Percentiles rank a stretch among this genome's conserved stretches.
phyloP scores from a whole-genome alignment of 345 rosid genomes.

The Rhizophora apiculata region DNA sequence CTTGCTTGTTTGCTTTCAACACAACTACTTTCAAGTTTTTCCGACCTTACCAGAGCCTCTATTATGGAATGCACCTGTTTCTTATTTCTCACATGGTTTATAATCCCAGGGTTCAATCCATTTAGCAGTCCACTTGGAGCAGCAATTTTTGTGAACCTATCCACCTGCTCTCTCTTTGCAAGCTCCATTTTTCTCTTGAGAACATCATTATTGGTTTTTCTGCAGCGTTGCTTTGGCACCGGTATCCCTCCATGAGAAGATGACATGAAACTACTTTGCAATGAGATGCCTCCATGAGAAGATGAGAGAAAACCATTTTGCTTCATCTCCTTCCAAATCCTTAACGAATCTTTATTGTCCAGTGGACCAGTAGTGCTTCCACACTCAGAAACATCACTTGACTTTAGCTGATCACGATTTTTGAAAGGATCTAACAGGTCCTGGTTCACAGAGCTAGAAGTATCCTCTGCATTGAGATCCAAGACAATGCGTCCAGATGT shows the following conservation, averaged over 20 bases:
- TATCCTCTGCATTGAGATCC: constrained; percentile 54
- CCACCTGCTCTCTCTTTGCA: constrained; percentile 73
- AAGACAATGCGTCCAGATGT: constrained; percentile 35
- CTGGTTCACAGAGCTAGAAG: constrained; percentile 47
- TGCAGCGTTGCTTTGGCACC: constrained; percentile 63
- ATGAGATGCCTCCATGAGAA: constrained; percentile 57
- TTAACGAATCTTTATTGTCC: constrained; percentile 58
- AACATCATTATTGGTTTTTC: constrained; percentile 51
- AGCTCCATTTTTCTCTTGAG: constrained; percentile 62
- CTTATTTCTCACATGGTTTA: constrained; percentile 81
- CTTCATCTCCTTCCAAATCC: constrained; percentile 84
- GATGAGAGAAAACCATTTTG: constrained; percentile 79
- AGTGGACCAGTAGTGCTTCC: constrained; percentile 55
- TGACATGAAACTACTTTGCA: constrained; percentile 35
- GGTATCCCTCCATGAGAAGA: constrained; percentile 55
- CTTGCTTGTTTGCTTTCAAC: constrained; percentile 27
- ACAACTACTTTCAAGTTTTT: constrained; percentile 32
- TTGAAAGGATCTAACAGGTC: constrained; percentile 34
- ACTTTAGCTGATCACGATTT: constrained; percentile 27
- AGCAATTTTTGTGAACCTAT: constrained; percentile 74
- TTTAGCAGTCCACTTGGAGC: constrained; percentile 91
- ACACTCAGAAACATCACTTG: constrained; percentile 59
- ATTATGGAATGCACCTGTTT: constrained; percentile 90
- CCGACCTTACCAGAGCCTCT: constrained; percentile 68
- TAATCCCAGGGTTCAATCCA: constrained; percentile 86